A percentile compares a stretch with the other conserved stretches of the same genome.
Conservation (phyloP, 345 rosid species). For the Luvunga scandens region DNA sequence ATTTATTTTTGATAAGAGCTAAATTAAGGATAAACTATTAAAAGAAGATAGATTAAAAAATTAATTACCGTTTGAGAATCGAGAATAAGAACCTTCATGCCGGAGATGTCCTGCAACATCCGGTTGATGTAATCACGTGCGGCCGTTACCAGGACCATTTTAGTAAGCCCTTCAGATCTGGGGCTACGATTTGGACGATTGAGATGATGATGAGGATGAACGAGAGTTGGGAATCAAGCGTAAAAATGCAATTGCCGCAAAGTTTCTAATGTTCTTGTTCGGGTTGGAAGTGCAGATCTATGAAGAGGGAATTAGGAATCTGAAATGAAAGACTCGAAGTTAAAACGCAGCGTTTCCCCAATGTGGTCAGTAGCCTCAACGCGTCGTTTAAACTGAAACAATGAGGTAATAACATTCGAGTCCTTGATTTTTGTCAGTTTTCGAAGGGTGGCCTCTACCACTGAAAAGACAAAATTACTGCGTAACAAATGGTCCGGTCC, state of each 20-base stretch:
- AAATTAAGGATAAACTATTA: neutral
- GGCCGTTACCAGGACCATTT: constrained; percentile 79
- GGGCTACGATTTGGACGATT: neutral
- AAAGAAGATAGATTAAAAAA: neutral
- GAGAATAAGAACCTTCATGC: constrained; percentile 98
- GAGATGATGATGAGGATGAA: neutral
- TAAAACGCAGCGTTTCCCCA: constrained; percentile 5
- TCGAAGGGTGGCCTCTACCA: neutral
- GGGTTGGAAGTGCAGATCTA: neutral
- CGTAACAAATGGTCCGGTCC: too few species aligned
- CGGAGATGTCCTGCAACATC: constrained; percentile 94
- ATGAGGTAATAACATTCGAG: neutral
- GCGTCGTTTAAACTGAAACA: neutral
- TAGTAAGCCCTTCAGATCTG: constrained; percentile 23
- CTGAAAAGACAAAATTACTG: too few species aligned
- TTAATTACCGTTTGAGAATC: constrained; percentile 83
- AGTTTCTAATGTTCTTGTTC: neutral
- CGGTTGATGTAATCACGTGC: constrained; percentile 89
- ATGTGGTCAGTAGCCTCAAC: neutral
- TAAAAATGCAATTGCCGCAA: neutral
- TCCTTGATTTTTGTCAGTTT: neutral
- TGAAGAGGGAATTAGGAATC: neutral
- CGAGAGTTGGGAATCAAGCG: neutral
- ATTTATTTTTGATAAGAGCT: neutral
- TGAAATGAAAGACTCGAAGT: neutral